Base-by-base conservation (phyloP, 169 alveolate species). In the Babesia microti region DNA sequence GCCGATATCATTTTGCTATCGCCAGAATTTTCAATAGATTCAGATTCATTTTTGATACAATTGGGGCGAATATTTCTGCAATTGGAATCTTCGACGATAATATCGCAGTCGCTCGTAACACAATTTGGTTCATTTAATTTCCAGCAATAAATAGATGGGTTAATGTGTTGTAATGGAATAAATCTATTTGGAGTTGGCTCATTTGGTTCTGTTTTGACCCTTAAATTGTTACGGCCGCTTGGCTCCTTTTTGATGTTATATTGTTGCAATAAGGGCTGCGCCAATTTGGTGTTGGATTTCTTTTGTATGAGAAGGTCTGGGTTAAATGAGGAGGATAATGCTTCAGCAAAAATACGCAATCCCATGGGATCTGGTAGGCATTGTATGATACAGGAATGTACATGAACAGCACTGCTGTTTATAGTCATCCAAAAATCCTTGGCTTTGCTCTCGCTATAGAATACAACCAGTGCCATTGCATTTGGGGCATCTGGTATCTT, bases 281-380 rank as follows among this genome's bases (percentile, higher is more conserved):
- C 14, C 47, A n/a, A 14, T 15, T 7, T 12, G 3, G 21, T 27
- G 23, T 28, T 33, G 18, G 41, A 19, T 15, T 46, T 32, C 9
- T 39, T 27, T 32, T 51, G 61, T 21, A 15, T 22, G 2, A 65
- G 11, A 0, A 30, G 29, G 14, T 65, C 76, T 4, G 19, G 30
- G 14, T 54, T 12, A 34, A 65, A 65, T 33, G 51, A 45, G n/a
- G 39, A 49, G 9, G 76, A 32, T n/a, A 65, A 18, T 6, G 76
- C 76, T 49, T 65, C 76, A 1, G 76, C 43, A 50, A 54, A 65
- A 2, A 65, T 55, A 14, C 76, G 51, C 76, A 68, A 65, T 26
- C 76, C 76, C n/a, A 70, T 54, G 5, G 76, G 76, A 36, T 65
- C 76, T 4, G 76, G 76, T 26, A 61, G 47, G 23, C 53, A 41